Conservation (phyloP, 139 green algal genomes). For the Chloropicon primus region DNA sequence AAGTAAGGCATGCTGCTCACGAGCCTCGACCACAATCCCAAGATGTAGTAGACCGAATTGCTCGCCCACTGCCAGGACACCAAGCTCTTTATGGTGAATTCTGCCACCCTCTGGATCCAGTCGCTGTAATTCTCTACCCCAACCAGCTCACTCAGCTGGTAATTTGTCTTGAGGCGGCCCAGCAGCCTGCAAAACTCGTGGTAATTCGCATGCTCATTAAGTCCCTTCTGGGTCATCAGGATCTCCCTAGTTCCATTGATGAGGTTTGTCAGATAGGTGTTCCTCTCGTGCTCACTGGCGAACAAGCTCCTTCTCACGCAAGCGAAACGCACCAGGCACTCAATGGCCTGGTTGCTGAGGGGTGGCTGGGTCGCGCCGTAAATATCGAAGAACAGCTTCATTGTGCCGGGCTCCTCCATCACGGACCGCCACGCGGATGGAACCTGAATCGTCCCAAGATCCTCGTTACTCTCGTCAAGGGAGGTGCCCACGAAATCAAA, state of each 20-base stretch:
- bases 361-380: slow-evolving; percentile 65
- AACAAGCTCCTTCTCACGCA: slow-evolving; percentile 83
- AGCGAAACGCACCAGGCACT: slow-evolving; percentile 73
- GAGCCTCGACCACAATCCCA: slow-evolving; percentile 80
- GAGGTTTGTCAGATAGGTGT: slow-evolving; percentile 63
- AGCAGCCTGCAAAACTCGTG: slow-evolving; percentile 92
- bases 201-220: slow-evolving; percentile 86
- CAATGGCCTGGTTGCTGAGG: slow-evolving; percentile 54
- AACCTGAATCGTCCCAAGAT: slow-evolving; percentile 91
- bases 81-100: slow-evolving; percentile 74
- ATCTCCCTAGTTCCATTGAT: slow-evolving; percentile 57
- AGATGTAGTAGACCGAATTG: slow-evolving; percentile 73
- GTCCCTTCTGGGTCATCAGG: slow-evolving; percentile 45
- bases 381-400: slow-evolving; percentile 83
- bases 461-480: slow-evolving; percentile 84
- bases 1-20: slow-evolving; percentile 85
- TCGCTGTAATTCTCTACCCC: slow-evolving; percentile 75
- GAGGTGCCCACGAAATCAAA: slow-evolving; percentile 98
- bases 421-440: slow-evolving; percentile 46
- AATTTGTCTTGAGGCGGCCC: slow-evolving; percentile 93
- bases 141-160: slow-evolving; percentile 76
- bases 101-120: slow-evolving; percentile 83
- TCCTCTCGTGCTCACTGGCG: slow-evolving; percentile 63
- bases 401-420: slow-evolving; percentile 71
- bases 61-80: slow-evolving; percentile 67